phyloP scores from a whole-genome alignment of 2,329 filamentous ascomycete species.

The Endoconidiophora polonica region DNA sequence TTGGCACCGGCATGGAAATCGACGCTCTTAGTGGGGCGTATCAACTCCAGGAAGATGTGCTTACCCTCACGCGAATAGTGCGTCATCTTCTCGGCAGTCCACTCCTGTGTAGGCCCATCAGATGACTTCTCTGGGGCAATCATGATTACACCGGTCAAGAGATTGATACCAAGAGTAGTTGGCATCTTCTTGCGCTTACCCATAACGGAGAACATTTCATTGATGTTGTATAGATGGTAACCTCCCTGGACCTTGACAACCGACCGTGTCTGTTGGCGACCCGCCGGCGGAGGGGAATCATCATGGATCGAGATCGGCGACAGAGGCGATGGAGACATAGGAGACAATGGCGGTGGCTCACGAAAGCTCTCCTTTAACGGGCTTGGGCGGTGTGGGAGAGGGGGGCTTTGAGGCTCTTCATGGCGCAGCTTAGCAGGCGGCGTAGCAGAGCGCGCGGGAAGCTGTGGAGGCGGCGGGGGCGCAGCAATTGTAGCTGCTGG shows the following conservation, averaged over 20 bases:
- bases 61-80: constrained; percentile 97
- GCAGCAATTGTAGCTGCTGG: not conserved
- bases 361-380: constrained; percentile 9
- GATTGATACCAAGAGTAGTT: constrained; percentile 86
- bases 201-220: constrained; percentile 93
- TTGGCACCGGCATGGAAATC: constrained; percentile 97
- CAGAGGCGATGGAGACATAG: constrained; percentile 8
- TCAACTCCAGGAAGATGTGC: constrained; percentile 88
- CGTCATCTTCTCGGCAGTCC: constrained; percentile 88
- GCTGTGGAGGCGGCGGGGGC: constrained; percentile 17
- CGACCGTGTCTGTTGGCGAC: constrained; percentile 28
- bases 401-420: constrained; percentile 20
- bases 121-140: constrained; percentile 72
- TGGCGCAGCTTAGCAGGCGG: constrained; percentile 16
- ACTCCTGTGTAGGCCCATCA: constrained; percentile 77
- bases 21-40: constrained; percentile 81
- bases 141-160: constrained; percentile 73
- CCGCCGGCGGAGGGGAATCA: constrained; percentile 30
- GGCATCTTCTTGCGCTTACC: constrained; percentile 97
- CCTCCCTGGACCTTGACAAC: constrained; percentile 29
- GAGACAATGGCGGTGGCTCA: constrained; percentile 8
- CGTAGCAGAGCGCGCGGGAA: constrained; percentile 17
- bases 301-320: constrained; percentile 21
- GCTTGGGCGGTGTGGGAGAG: constrained; percentile 21
- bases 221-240: constrained; percentile 91